Conservation (phyloP, 163 green algal genomes). For the Coccomyxa subellipsoidea region DNA sequence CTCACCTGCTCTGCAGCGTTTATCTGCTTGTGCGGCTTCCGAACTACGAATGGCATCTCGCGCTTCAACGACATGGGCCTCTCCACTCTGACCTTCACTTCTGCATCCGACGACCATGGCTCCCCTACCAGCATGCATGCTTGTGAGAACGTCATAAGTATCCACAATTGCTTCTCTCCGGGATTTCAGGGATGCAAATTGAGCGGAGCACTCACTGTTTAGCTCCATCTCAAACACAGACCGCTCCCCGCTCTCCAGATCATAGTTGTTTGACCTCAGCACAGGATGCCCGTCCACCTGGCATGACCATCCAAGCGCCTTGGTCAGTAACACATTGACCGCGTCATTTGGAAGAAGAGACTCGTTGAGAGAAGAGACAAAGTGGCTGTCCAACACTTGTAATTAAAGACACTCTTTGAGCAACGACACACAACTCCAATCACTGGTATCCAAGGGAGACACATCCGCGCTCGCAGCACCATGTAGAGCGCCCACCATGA, state of each 20-base stretch:
- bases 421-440: too few species aligned
- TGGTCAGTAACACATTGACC: too few species aligned
- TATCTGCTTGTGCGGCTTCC: background rate
- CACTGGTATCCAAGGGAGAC: too few species aligned
- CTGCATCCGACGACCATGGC: too few species aligned
- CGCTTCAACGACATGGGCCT: slow-evolving; percentile 4
- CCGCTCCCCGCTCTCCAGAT: slow-evolving; percentile 43
- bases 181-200: too few species aligned
- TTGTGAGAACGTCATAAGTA: too few species aligned
- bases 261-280: slow-evolving; percentile 57
- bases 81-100: slow-evolving; percentile 3
- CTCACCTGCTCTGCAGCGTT: background rate
- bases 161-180: too few species aligned
- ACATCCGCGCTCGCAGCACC: background rate
- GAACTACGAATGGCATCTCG: background rate
- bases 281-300: slow-evolving; percentile 52
- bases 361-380: too few species aligned
- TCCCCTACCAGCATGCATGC: background rate
- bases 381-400: too few species aligned
- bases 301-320: background rate
- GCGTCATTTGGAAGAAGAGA: too few species aligned
- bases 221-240: slow-evolving; percentile 51
- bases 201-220: slow-evolving; percentile 10
- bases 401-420: too few species aligned
- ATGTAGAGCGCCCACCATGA: slow-evolving; percentile 1